Base-by-base conservation (phyloP, 495 filamentous ascomycete species). In the Rhizodiscina lignyota region DNA sequence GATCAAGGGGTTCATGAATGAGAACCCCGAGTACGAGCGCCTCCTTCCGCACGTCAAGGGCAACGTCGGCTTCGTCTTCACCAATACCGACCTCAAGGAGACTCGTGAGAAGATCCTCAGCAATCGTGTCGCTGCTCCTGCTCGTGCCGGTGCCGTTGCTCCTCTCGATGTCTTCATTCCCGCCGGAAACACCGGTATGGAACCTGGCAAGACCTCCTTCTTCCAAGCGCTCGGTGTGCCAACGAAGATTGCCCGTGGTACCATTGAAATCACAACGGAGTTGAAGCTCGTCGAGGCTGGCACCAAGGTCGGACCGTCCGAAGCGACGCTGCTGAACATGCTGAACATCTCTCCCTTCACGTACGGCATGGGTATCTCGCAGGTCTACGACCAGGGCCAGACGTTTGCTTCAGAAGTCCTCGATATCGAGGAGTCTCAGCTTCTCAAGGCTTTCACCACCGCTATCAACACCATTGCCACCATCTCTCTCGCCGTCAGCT, bases 241-340 rank as follows among this genome's bases (percentile, higher is more conserved):
- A 58, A 99, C 89, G 70, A 99, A 99, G 81, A 99, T 99, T 66
- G 89, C 89, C 53, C 91, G 89, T 92, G 89, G 89, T 85, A 99
- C 89, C 68, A 96, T 99, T 60, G 89, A 99, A 86, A 99, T 99
- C 61, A 93, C 85, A 36, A 74, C 78, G 51, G 89, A 99, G 54
- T 68, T 99, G 54, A 96, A 94, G 80, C 78, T 99, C 52, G 79
- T 94, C 64, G 83, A 93, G 67, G 75, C 82, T 42, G 78, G 78
- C 38, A 66, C 26, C 68, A 94, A 94, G 70, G 89, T 99, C 68
- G 89, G 91, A 58, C 79, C 89, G 55, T 99, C 89, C 57, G 89
- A 99, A 71, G 87, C 89, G 48, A 87, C 86, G 49, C 72, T 99
- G 41, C 76, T 99, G 43, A 99, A 96, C 80, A 79, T 99, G 85